Percentiles rank a stretch among this genome's conserved stretches.
Conservation (phyloP, 2,329 filamentous ascomycete genomes). For the Fusarium piperis region DNA sequence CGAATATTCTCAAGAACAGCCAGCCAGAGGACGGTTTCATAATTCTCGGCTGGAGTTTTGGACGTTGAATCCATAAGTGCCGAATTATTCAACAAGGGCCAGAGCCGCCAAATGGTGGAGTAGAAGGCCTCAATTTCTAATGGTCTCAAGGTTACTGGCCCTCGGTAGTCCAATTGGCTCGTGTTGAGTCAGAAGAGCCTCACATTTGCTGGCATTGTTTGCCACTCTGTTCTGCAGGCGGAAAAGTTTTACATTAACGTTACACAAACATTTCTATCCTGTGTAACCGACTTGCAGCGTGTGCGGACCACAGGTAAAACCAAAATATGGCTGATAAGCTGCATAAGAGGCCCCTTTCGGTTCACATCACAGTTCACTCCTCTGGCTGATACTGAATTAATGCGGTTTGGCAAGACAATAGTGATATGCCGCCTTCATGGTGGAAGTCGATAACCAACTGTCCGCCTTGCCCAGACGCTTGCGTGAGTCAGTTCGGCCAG, state of each 20-base stretch:
- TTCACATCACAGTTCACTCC: neutral
- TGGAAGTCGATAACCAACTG: neutral
- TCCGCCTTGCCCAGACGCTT: neutral
- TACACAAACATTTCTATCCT: neutral
- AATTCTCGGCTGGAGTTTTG: slow-evolving; percentile 21
- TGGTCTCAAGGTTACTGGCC: slow-evolving; percentile 11
- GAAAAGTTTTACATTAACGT: neutral
- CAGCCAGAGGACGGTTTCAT: slow-evolving; percentile 6
- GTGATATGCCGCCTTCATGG: neutral
- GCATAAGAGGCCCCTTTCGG: neutral
- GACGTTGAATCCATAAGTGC: neutral
- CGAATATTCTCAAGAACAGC: neutral
- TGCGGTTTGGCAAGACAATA: neutral
- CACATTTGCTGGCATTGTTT: neutral
- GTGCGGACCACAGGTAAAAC: neutral
- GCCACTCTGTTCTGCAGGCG: neutral
- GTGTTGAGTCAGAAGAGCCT: slow-evolving; percentile 19
- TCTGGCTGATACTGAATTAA: neutral
- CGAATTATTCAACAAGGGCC: neutral
- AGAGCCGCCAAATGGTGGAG: slow-evolving; percentile 24
- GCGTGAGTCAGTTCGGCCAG: neutral
- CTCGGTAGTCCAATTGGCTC: neutral
- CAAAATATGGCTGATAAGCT: neutral
- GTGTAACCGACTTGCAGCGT: neutral
- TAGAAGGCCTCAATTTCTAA: slow-evolving; percentile 25